Evolutionary conservation across 305 asterid species (phyloP), one percentile per base, ranked within the genome.

Genomic region (Coffea humblotiana): DNA sequence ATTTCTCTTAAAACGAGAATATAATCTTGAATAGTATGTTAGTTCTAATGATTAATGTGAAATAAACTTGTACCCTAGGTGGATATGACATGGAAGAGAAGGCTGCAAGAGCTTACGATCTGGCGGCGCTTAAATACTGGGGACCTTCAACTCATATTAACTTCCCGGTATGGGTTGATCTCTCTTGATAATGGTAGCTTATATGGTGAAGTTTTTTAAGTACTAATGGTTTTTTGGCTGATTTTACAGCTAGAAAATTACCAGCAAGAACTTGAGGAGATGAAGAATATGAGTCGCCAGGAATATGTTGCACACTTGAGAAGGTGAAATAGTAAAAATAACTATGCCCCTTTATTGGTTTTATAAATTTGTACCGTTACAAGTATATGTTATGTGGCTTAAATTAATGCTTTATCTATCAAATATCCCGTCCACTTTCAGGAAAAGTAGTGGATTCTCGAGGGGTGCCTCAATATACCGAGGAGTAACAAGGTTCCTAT

Each of bases 371-470:
- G 1, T 48, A 19, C 21, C 4, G 10, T 25, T 5, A 40, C 3
- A 40, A 3, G 6, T 40, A 40, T 40, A 40, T 40, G 43, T 40
- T 40, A 5, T 40, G 43, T 40, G 43, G 43, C 43, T 40, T 40
- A 40, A 40, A 40, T 40, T 40, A 40, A 40, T 40, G 43, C 43
- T 40, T 40, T 40, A 40, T 40, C 5, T 3, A 40, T 5, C 43
- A 40, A 40, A 40, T 40, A 40, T 40, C 43, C 43, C 43, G 2
- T 40, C 43, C 43, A 40, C 43, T 78, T 88, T 8, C 86, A 94
- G 98, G 92, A 94, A 88, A 83, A 94, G 98, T 72, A 94, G 98
- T 84, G 98, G 98, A 40, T 94, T 94, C 78, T 94, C 98, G 0
- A 88, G 98, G 83, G 98, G 98, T 43, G 98, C 98, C 76, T 94